Base-by-base conservation (phyloP, 2,329 filamentous ascomycete genomes). In the Clarireedia sp. region DNA sequence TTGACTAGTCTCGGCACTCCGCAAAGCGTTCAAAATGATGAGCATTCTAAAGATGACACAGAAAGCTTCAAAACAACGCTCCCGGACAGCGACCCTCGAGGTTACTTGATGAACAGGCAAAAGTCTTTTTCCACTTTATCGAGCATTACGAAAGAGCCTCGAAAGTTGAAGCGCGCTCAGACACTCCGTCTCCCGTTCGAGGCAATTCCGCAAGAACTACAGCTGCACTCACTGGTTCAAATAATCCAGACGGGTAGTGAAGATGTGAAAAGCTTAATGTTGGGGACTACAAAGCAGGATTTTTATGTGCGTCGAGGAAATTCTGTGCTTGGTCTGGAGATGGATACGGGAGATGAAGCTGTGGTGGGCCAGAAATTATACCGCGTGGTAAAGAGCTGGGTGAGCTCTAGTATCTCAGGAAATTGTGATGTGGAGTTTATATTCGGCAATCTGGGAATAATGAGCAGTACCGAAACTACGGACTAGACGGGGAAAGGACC, bases 101-200 rank as follows among this genome's bases (percentile, higher is more conserved):
- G 63, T 9, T 68, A 69, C 51, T 48, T 67, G 16, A 69, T 69
- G 57, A 65, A 59, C 52, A 57, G 59, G 29, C 66, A 65, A 49
- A 63, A 60, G 29, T 66, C 63, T 3, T 51, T 61, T 26, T 45
- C 53, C 9, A 33, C 47, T 49, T 24, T 55, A 16, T 41, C 44
- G n/a, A 54, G 26, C 14, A 58, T 54, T 14, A 52, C 49, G n/a
- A 59, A 58, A n/a, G 51, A 36, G 2, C 53, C 46, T 17, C 37
- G 47, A 17, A 65, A 62, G 36, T 43, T 63, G 40, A 63, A 59
- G 26, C 58, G 66, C 16, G 56, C 60, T 14, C 67, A 67, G 43
- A 63, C 65, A 12, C 58, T 50, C 17, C 61, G 62, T 21, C 59
- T 68, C 7, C 66, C 66, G 17, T 48, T 68, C 10, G 66, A 68